Conservation (phyloP, 1,139 yeast species). For the Magnusiomyces paraingens region DNA sequence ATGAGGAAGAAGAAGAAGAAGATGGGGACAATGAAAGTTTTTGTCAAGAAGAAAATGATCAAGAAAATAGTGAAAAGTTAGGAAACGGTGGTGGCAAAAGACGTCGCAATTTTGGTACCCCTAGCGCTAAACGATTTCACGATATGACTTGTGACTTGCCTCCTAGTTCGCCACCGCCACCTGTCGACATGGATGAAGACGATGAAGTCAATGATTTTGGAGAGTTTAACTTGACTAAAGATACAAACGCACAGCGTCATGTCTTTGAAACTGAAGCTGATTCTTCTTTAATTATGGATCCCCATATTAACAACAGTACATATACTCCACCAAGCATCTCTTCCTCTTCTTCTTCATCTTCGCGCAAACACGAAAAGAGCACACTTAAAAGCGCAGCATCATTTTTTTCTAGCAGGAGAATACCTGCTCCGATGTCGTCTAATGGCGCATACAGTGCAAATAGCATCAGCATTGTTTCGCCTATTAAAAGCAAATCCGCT, state of each 20-base stretch:
- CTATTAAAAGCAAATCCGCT: too few species aligned
- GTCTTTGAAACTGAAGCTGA: too few species aligned
- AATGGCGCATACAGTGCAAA: too few species aligned
- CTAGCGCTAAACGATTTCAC: background rate
- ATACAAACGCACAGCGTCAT: background rate
- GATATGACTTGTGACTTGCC: background rate
- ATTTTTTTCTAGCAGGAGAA: too few species aligned
- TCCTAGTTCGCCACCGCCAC: background rate
- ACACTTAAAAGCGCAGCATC: too few species aligned
- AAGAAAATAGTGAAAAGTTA: constrained; percentile 13
- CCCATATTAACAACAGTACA: background rate
- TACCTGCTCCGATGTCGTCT: too few species aligned
- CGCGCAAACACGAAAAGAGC: too few species aligned
- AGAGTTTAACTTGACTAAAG: background rate
- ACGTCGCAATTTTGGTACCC: background rate
- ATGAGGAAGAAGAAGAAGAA: constrained; percentile 36
- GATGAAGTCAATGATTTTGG: background rate
- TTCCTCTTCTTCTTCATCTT: too few species aligned
- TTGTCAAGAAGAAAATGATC: constrained; percentile 21
- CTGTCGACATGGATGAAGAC: background rate
- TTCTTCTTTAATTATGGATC: background rate
- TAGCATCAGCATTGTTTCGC: too few species aligned
- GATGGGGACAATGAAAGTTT: constrained; percentile 45
- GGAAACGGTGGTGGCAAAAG: constrained; percentile 1
- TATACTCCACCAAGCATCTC: too few species aligned